Conservation (phyloP, 31 red algal species). For the Bonnemaisonia californica region DNA sequence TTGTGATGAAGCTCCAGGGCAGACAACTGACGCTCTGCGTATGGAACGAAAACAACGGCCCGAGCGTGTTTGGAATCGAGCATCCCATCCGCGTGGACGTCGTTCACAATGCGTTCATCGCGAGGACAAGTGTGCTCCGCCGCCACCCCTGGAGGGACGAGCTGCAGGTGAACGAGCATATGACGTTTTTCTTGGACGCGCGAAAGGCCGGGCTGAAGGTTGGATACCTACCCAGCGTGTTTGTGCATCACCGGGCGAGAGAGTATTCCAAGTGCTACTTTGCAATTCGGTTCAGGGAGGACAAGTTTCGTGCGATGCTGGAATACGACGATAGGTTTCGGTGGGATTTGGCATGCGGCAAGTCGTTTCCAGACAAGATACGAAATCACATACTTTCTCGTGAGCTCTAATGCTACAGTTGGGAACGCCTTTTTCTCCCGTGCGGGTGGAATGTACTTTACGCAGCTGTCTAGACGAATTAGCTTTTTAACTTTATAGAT, state of each 20-base stretch:
- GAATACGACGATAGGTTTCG: slow-evolving; percentile 47
- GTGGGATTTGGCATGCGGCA: slow-evolving; percentile 47
- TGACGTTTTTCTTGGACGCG: slow-evolving; percentile 72
- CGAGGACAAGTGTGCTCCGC: slow-evolving; percentile 32
- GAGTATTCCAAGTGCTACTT: slow-evolving; percentile 63
- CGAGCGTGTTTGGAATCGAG: slow-evolving; percentile 50
- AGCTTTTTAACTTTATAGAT: too few species aligned
- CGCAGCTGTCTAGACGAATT: too few species aligned
- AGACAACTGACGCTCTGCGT: slow-evolving; percentile 50
- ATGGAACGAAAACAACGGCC: slow-evolving; percentile 71
- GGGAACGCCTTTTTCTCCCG: too few species aligned
- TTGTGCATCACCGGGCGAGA: slow-evolving; percentile 61
- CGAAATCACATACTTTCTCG: slow-evolving; percentile 36
- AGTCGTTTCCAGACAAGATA: slow-evolving; percentile 42
- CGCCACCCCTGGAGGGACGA: slow-evolving; percentile 51
- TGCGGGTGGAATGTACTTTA: too few species aligned
- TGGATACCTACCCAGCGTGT: slow-evolving; percentile 66
- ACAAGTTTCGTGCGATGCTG: slow-evolving; percentile 47
- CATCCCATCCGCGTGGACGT: slow-evolving; percentile 61
- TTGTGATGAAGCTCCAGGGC: slow-evolving; percentile 30
- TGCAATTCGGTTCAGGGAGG: slow-evolving; percentile 50
- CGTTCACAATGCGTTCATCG: slow-evolving; percentile 64
- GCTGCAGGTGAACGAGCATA: slow-evolving; percentile 71
- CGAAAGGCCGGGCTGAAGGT: slow-evolving; percentile 31
- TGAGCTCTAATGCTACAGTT: slow-evolving; percentile 22